Percentiles rank a stretch among this genome's conserved stretches.
Evolutionary conservation across 1,139 yeast genomes (phyloP).

Genomic region (Saccharomyces hybrid): DNA sequence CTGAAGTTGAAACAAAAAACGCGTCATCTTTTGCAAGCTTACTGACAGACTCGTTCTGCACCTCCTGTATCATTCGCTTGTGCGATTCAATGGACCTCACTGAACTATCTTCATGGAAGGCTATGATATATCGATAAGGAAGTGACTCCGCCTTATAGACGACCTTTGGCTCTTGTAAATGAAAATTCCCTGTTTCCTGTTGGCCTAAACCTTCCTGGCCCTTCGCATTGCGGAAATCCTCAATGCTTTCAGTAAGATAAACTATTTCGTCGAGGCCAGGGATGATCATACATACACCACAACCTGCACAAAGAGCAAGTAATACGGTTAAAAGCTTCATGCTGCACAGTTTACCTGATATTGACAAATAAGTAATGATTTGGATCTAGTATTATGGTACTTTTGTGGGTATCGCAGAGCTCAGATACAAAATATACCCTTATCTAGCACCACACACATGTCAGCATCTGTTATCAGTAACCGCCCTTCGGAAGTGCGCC

Average conservation of each 20-base stretch:
- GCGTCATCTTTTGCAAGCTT: conserved; percentile 17
- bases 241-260: background rate
- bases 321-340: background rate
- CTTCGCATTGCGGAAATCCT: background rate
- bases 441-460: background rate
- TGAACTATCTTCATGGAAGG: conserved; percentile 56
- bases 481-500: background rate
- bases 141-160: background rate
- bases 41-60: conserved; percentile 24
- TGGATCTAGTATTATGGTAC: background rate
- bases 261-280: background rate
- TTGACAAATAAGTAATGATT: background rate
- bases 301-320: background rate
- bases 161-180: background rate
- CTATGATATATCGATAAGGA: conserved; percentile 46
- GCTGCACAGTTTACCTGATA: background rate
- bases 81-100: conserved; percentile 51
- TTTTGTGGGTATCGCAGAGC: background rate
- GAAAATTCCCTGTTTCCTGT: background rate
- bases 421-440: background rate
- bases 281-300: background rate
- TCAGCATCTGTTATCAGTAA: background rate
- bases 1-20: conserved; percentile 8
- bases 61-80: conserved; percentile 40
- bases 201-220: background rate